phyloP scores from a whole-genome alignment of 768 basidiomycete species.

The Kwoniella botswanensis region DNA sequence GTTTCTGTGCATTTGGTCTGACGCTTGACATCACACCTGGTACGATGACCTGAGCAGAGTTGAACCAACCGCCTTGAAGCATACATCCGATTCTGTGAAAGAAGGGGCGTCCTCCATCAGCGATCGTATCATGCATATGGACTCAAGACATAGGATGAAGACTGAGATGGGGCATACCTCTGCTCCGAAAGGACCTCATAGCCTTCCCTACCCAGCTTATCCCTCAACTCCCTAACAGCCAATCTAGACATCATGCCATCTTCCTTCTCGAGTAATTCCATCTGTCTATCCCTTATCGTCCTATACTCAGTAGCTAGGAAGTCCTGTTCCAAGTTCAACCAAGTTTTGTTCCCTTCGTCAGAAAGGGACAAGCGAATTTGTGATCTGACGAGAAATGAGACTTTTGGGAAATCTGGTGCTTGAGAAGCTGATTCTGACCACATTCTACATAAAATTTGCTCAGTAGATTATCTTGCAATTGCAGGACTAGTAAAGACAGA shows the following conservation, averaged over 20 bases:
- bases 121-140: not conserved
- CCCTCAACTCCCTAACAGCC: slow-evolving; percentile 40
- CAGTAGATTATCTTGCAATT: no score
- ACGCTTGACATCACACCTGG: slow-evolving; percentile 24
- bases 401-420: slow-evolving; percentile 35
- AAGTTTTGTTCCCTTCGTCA: slow-evolving; percentile 44
- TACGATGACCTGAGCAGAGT: slow-evolving; percentile 35
- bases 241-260: slow-evolving; percentile 42
- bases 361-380: slow-evolving; percentile 45
- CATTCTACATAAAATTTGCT: slow-evolving; percentile 31
- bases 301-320: slow-evolving; percentile 47
- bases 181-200: slow-evolving; percentile 48
- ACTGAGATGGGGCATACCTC: slow-evolving; percentile 21
- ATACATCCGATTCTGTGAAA: slow-evolving; percentile 45
- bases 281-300: slow-evolving; percentile 48
- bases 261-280: slow-evolving; percentile 52
- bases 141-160: not conserved
- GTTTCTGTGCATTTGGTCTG: slow-evolving; percentile 35
- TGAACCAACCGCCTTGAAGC: slow-evolving; percentile 54
- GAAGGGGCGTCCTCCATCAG: not conserved
- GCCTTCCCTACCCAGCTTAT: slow-evolving; percentile 43
- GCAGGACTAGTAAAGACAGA: not conserved
- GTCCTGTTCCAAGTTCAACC: slow-evolving; percentile 49
- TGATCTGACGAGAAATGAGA: slow-evolving; percentile 43
- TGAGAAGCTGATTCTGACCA: slow-evolving; percentile 50